Percentiles rank a stretch among this genome's conserved stretches.
These are phyloP conservation scores for Nemania sp. DNA, from an alignment of 2,329 filamentous ascomycete genomes.

Conservation along the genomic window DNA sequence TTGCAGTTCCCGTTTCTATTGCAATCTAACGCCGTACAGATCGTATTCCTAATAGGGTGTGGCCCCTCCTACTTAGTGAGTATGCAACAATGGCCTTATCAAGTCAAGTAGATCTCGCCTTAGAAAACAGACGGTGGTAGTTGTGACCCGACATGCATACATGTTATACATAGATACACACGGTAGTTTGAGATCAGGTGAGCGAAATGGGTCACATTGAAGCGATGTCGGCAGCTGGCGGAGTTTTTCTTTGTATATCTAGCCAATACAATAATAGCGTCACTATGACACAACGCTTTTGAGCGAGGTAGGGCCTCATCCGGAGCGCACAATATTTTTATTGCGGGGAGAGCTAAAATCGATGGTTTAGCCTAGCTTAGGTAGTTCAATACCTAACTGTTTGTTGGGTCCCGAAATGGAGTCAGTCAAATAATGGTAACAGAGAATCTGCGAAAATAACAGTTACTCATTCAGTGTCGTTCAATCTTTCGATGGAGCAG, in stretches of 20 bases:
- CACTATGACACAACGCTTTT: conserved; percentile 25
- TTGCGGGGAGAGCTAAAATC: conserved; percentile 31
- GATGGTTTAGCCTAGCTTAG: conserved; percentile 1
- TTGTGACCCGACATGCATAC: conserved; percentile 27
- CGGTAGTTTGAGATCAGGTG: conserved; percentile 32
- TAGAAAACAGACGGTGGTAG: conserved; percentile 14
- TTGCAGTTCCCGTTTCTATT: conserved; percentile 23
- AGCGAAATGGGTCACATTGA: conserved; percentile 29
- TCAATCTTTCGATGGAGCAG: conserved; percentile 4
- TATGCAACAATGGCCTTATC: conserved; percentile 24
- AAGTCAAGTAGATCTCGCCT: conserved; percentile 22
- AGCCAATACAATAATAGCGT: conserved; percentile 30
- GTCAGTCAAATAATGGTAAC: neutral
- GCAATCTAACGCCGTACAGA: conserved; percentile 15
- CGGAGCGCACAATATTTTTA: conserved; percentile 25
- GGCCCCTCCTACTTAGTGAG: conserved; percentile 8
- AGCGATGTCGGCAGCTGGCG: conserved; percentile 35
- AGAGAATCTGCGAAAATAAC: conserved; percentile 8
- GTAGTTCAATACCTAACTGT: conserved; percentile 12
- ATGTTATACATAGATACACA: conserved; percentile 29
- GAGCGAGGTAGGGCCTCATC: conserved; percentile 20
- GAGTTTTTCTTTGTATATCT: conserved; percentile 16
- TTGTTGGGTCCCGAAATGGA: conserved; percentile 11
- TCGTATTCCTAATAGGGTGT: conserved; percentile 19
- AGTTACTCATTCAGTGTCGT: neutral